phyloP scores from a whole-genome alignment of 805 yeast genomes.

The Sugiyamaella marilandica region DNA sequence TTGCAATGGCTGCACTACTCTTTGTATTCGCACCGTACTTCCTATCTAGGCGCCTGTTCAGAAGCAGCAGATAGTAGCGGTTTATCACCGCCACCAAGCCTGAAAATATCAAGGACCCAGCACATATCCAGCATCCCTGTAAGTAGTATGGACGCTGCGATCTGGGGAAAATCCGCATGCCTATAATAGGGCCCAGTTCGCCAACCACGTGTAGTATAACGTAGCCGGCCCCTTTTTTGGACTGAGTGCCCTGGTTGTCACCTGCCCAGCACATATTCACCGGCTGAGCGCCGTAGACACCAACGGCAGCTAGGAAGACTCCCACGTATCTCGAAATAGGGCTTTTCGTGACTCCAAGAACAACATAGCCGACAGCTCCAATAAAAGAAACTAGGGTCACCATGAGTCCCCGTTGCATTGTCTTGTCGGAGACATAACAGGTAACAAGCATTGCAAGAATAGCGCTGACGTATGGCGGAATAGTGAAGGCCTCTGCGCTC shows the following conservation, averaged over 20 bases:
- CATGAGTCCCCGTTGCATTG: slow-evolving; percentile 23
- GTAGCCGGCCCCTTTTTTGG: slow-evolving; percentile 29
- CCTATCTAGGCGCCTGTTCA: slow-evolving; percentile 19
- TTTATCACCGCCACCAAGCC: slow-evolving; percentile 13
- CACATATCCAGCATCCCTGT: slow-evolving; percentile 23
- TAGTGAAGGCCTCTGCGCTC: slow-evolving; percentile 42
- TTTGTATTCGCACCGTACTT: slow-evolving; percentile 13
- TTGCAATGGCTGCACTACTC: slow-evolving; percentile 5
- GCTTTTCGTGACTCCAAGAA: slow-evolving; percentile 22
- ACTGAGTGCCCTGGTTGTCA: slow-evolving; percentile 30
- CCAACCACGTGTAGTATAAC: slow-evolving; percentile 28
- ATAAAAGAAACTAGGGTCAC: slow-evolving; percentile 7
- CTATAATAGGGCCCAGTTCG: slow-evolving; percentile 30
- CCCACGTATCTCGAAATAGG: slow-evolving; percentile 25
- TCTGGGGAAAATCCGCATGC: slow-evolving; percentile 26
- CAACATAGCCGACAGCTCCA: slow-evolving; percentile 20
- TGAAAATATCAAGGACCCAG: slow-evolving; percentile 17
- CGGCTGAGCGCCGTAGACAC: slow-evolving; percentile 24
- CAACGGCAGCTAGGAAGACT: slow-evolving; percentile 25
- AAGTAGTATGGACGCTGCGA: slow-evolving; percentile 19
- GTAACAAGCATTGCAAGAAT: slow-evolving; percentile 38
- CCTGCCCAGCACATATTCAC: slow-evolving; percentile 27
- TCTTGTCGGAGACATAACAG: slow-evolving; percentile 44
- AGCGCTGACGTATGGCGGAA: slow-evolving; percentile 40
- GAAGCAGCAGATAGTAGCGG: slow-evolving; percentile 11